Base-by-base conservation (phyloP, 179 eudicot species). In the Gypsophila paniculata region DNA sequence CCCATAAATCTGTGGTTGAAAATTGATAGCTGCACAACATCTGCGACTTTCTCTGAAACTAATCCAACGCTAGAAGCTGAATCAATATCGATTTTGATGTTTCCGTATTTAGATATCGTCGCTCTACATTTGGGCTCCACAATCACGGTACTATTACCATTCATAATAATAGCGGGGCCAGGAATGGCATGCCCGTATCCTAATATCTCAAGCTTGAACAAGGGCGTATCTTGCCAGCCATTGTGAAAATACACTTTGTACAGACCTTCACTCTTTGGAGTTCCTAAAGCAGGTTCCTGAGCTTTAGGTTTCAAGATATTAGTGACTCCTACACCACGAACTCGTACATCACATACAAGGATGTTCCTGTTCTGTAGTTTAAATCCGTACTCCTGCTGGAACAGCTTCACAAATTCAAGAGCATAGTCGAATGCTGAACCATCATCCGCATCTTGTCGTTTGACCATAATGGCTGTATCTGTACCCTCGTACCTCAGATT, bases 1-100 rank as follows among this genome's bases (percentile, higher is more conserved):
- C 99, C 99, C 99, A 94, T 94, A 76, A 94, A 94, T 74, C 99
- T 83, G 84, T 94, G 85, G 66, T 90, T 94, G 79, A 94, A 94
- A 49, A 94, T 94, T 8, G 99, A 94, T 29, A 94, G 91, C 72
- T 89, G 97, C 75, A 94, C 99, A 11, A 94, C 99, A 81, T 94
- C 99, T 42, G 99, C 97, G 65, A 90, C 96, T 70, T 88, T 85
- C 72, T 86, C 91, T 1, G 88, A 74, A 58, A 85, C 69, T 69
- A 85, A 83, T 25, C 81, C 78, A 2, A 66, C 52, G 53, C 68
- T 79, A 14, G 84, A 72, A 72, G 76, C 66, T 21, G 97, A 85
- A 55, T 84, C 85, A 2, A 94, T 83, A 72, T 87, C 90, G 62
- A 94, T 87, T 81, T 81, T 94, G 19, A 94, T 90, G 83, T 94